Base-by-base conservation (phyloP, 257 asterid genomes). In the Salvia splendens region DNA sequence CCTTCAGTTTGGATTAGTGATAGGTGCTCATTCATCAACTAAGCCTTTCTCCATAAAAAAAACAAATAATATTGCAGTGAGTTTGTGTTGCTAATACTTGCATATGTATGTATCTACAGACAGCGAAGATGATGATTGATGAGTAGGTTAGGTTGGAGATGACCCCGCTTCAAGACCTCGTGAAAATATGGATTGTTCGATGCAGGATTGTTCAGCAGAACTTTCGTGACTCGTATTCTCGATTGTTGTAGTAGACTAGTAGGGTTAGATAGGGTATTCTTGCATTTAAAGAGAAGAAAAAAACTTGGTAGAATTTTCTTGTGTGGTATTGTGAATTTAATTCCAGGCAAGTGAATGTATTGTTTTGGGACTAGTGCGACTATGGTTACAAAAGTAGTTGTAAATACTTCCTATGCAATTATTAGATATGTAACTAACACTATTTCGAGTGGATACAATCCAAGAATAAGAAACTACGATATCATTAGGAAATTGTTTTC, bases 41-140 rank as follows among this genome's bases (percentile, higher is more conserved):
- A 50, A 5, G 8, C 56, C 33, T 50, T 20, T 49, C 30, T 24
- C 30, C 17, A 6, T 15, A 15, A 5, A 32, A 32, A 14, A 2
- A 8, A 6, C 8, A 5, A 40, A 40, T 8, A 40, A 5, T 38
- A 40, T 7, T 8, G 8, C 45, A 6, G 45, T 8, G 11, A 7
- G 45, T 48, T 15, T 48, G 17, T 10, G 12, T 57, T 53, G 12
- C 70, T 84, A 53, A 78, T 61, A 40, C 61, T 62, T 56, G 15
- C 24, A n/a, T 28, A 73, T 67, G 43, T 43, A 10, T 75, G 6
- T 24, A 24, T 24, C 2, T 17, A 42, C 90, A 84, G 94, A 86
- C 71, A 84, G 85, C 0, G 93, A 86, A 69, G 92, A 82, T 3
- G 93, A 84, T 1, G 84, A 84, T 35, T 24, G 30, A 24, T 24